Evolutionary conservation across 1,284 basidiomycete species (phyloP).

Genomic region (Trichosporon ovoides): DNA sequence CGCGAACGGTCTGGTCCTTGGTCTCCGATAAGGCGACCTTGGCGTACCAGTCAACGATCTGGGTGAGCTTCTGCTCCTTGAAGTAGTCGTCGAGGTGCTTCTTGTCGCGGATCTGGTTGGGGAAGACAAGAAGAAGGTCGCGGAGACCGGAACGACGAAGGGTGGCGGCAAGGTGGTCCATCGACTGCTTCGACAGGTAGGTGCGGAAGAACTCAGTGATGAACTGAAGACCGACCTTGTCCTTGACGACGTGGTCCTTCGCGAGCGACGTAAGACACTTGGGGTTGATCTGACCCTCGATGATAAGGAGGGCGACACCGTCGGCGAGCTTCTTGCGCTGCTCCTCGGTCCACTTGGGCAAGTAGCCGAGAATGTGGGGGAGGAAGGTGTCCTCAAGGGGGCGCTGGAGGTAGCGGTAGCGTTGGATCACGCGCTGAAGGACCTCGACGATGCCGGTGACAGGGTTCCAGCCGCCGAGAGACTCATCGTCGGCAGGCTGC

Average conservation of each 20-base stretch:
- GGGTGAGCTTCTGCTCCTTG: slow-evolving; percentile 66
- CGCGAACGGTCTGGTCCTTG: slow-evolving; percentile 62
- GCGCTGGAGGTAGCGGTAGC: slow-evolving; percentile 98
- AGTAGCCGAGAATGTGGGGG: slow-evolving; percentile 77
- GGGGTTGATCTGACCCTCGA: slow-evolving; percentile 71
- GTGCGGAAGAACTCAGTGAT: slow-evolving; percentile 69
- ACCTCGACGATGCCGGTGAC: slow-evolving; percentile 89
- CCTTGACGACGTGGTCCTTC: slow-evolving; percentile 92
- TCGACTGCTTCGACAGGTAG: slow-evolving; percentile 63
- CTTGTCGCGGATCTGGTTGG: slow-evolving; percentile 67
- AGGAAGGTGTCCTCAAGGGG: slow-evolving; percentile 83
- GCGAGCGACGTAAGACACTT: slow-evolving; percentile 73
- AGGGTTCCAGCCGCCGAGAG: slow-evolving; percentile 38
- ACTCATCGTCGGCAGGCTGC: slow-evolving; percentile 20
- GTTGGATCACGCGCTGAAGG: slow-evolving; percentile 88
- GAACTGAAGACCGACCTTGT: slow-evolving; percentile 71
- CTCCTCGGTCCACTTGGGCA: slow-evolving; percentile 69
- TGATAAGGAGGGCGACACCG: slow-evolving; percentile 72
- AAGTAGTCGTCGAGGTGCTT: slow-evolving; percentile 78
- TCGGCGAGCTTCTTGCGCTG: slow-evolving; percentile 78
- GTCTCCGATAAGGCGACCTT: slow-evolving; percentile 74
- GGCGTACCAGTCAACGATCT: slow-evolving; percentile 84
- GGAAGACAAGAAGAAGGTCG: slow-evolving; percentile 83
- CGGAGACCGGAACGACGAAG: slow-evolving; percentile 79
- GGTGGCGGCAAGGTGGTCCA: slow-evolving; percentile 73